A percentile compares a stretch with the other conserved stretches of the same genome.
phyloP scores from a whole-genome alignment of 2,329 filamentous ascomycete genomes.

The Fusarium duplospermum region DNA sequence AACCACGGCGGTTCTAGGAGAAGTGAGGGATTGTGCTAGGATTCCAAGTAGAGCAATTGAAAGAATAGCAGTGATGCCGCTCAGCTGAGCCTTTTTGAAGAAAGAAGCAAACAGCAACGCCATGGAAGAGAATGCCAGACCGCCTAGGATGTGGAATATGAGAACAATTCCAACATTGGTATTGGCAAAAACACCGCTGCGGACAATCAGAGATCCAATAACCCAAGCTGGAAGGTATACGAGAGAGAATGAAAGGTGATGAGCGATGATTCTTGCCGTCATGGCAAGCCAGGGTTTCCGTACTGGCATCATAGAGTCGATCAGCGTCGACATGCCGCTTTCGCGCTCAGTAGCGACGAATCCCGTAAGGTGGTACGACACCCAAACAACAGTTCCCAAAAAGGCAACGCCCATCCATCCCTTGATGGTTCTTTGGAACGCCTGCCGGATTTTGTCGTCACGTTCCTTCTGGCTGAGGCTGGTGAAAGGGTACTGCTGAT shows the following conservation, averaged over 20 bases:
- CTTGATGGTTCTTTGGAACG: slow-evolving; percentile 79
- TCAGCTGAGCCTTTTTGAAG: slow-evolving; percentile 89
- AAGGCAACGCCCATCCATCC: slow-evolving; percentile 83
- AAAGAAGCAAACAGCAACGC: slow-evolving; percentile 85
- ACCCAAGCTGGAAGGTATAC: slow-evolving; percentile 89
- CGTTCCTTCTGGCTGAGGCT: slow-evolving; percentile 75
- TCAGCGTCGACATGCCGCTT: slow-evolving; percentile 85
- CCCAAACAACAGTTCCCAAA: slow-evolving; percentile 81
- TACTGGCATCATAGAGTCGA: slow-evolving; percentile 93
- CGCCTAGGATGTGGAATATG: slow-evolving; percentile 80
- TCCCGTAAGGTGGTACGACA: slow-evolving; percentile 88
- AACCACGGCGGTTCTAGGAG: slow-evolving; percentile 72
- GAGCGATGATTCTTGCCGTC: slow-evolving; percentile 79
- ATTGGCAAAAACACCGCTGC: slow-evolving; percentile 71
- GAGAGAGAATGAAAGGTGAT: slow-evolving; percentile 82
- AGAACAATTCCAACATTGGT: slow-evolving; percentile 75
- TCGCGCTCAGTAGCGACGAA: slow-evolving; percentile 89
- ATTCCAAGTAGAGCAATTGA: slow-evolving; percentile 81
- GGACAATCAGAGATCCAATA: slow-evolving; percentile 75
- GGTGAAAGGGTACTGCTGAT: slow-evolving; percentile 81
- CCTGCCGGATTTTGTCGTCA: slow-evolving; percentile 70
- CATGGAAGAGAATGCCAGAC: slow-evolving; percentile 81
- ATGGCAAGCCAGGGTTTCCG: slow-evolving; percentile 80
- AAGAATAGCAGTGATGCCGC: slow-evolving; percentile 83
- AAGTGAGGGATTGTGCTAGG: slow-evolving; percentile 79